Conservation (phyloP, 495 filamentous ascomycete genomes). For the Xylaria curta region DNA sequence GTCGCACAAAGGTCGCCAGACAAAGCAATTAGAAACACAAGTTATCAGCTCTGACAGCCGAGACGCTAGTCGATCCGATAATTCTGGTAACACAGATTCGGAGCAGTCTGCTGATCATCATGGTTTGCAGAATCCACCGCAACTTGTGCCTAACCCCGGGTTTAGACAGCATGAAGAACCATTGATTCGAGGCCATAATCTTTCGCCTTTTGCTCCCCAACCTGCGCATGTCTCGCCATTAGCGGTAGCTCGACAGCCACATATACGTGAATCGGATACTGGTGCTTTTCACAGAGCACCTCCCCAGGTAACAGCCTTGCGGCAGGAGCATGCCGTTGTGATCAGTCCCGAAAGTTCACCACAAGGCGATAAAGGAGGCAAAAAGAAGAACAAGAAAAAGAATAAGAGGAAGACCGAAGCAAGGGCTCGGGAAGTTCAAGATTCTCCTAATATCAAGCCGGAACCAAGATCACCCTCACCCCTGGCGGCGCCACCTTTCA, state of each 20-base stretch:
- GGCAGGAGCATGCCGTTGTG: conserved; percentile 48
- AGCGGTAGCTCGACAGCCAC: conserved; percentile 66
- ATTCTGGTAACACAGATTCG: conserved; percentile 48
- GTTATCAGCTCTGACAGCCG: conserved; percentile 45
- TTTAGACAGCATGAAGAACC: conserved; percentile 43
- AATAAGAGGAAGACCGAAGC: conserved; percentile 56
- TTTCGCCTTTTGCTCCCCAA: conserved; percentile 79
- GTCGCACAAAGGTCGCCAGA: conserved; percentile 21
- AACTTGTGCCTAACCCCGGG: conserved; percentile 43
- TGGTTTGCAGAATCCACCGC: conserved; percentile 41
- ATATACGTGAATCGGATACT: conserved; percentile 49
- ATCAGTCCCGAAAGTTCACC: conserved; percentile 61
- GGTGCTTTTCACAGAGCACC: conserved; percentile 45
- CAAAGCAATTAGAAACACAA: conserved; percentile 34
- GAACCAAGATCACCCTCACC: conserved; percentile 87
- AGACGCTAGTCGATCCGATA: conserved; percentile 48
- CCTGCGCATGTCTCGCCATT: conserved; percentile 82
- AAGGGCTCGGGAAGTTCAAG: conserved; percentile 45
- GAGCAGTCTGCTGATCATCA: conserved; percentile 44
- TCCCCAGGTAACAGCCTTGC: conserved; percentile 57
- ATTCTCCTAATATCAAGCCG: conserved; percentile 75
- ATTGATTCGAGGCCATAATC: conserved; percentile 53
- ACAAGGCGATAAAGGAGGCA: conserved; percentile 44
- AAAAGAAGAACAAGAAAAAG: conserved; percentile 56
- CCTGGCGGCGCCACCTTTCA: conserved; percentile 59